These are phyloP conservation scores for Elongisporangium senticosum DNA, from an alignment of 352 stramenopile genomes.

Conservation along the genomic window DNA sequence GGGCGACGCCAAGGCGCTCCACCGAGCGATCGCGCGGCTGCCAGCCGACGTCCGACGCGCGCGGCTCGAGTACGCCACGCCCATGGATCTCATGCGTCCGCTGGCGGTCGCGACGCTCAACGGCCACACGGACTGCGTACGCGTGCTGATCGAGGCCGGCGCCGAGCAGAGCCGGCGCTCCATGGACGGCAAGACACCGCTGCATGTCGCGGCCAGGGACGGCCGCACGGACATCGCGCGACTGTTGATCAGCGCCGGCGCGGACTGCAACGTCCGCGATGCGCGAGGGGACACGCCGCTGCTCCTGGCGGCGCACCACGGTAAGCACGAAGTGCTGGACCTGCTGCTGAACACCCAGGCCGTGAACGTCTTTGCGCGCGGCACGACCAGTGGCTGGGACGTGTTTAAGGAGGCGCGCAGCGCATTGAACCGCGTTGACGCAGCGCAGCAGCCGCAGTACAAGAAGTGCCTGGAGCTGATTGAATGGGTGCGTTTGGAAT, in stretches of 20 bases:
- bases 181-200: not conserved
- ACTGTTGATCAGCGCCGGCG: slow-evolving; percentile 33
- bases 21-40: not conserved
- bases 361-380: not conserved
- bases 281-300: slow-evolving; percentile 51
- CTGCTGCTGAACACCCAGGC: not conserved
- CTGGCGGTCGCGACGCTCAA: not conserved
- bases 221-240: not conserved
- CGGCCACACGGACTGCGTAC: not conserved
- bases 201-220: not conserved
- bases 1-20: not conserved
- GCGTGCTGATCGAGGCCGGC: not conserved
- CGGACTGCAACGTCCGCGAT: slow-evolving; percentile 53
- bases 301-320: slow-evolving; percentile 22
- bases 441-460: not conserved
- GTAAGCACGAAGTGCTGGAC: not conserved
- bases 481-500: not conserved
- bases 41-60: not conserved
- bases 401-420: not conserved
- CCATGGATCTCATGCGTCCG: not conserved
- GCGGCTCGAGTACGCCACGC: not conserved
- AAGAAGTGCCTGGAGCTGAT: not conserved
- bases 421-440: not conserved
- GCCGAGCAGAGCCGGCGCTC: not conserved
- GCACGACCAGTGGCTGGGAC: not conserved